A percentile compares a stretch with the other conserved stretches of the same genome.
Evolutionary conservation across 345 rosid genomes (phyloP).

Genomic region (Salix viminalis): DNA sequence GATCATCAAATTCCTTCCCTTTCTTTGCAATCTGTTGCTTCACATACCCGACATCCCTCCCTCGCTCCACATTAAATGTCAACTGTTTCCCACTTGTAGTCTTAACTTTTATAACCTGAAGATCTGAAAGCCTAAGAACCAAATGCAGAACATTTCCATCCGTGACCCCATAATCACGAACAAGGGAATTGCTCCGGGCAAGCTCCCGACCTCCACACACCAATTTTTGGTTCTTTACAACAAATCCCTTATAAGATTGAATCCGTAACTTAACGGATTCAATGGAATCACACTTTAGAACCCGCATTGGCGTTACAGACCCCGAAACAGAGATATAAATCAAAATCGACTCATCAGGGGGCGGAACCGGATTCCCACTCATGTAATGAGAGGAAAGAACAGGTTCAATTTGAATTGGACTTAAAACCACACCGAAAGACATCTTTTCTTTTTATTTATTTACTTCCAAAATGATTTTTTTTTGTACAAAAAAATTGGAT

Average conservation of each 20-base stretch:
- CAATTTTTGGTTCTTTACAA: conserved; percentile 63
- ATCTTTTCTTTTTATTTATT: conserved; percentile 21
- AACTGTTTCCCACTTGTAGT: conserved; percentile 53
- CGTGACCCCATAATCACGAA: conserved; percentile 63
- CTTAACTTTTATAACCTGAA: conserved; percentile 60
- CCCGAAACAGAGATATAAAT: conserved; percentile 39
- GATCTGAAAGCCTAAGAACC: conserved; percentile 69
- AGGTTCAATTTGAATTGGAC: conserved; percentile 37
- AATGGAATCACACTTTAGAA: conserved; percentile 58
- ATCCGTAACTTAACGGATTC: conserved; percentile 67
- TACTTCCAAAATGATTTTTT: background rate
- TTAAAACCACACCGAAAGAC: conserved; percentile 53
- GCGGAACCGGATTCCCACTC: conserved; percentile 14
- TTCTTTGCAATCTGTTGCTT: conserved; percentile 53
- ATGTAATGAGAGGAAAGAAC: conserved; percentile 26
- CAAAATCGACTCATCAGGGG: conserved; percentile 47
- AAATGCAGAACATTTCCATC: conserved; percentile 71
- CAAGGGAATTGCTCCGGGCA: conserved; percentile 56
- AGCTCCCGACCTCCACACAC: conserved; percentile 70
- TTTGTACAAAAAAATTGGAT: background rate
- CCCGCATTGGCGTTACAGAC: conserved; percentile 44
- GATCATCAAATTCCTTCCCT: conserved; percentile 43
- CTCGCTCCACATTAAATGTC: conserved; percentile 51
- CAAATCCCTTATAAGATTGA: conserved; percentile 64
- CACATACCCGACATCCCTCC: conserved; percentile 65